Evolutionary conservation across 768 basidiomycete species (phyloP).

Genomic region (Tylopilus felleus): DNA sequence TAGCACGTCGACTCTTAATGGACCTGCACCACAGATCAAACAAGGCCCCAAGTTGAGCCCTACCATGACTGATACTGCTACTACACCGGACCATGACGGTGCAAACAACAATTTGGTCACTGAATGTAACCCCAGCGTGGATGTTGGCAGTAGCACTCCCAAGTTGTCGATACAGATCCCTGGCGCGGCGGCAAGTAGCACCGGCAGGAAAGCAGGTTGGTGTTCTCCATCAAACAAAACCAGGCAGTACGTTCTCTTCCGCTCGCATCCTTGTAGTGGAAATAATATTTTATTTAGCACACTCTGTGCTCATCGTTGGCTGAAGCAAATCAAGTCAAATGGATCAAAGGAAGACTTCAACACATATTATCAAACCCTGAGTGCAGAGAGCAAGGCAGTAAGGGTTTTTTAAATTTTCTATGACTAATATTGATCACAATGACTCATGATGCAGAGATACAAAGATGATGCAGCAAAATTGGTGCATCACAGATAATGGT

Average conservation of each 20-base stretch:
- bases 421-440: too few species aligned
- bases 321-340: background rate
- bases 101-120: too few species aligned
- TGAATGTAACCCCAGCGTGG: too few species aligned
- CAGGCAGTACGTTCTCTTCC: background rate
- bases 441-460: background rate
- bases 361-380: background rate
- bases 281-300: background rate
- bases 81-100: too few species aligned
- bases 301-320: background rate
- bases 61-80: too few species aligned
- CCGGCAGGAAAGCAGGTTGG: background rate
- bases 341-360: background rate
- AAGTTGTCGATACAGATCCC: too few species aligned
- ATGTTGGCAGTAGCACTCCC: too few species aligned
- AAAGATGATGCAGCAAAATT: background rate
- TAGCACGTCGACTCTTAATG: too few species aligned
- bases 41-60: too few species aligned
- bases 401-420: background rate
- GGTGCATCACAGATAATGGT: too few species aligned
- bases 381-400: background rate
- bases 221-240: background rate
- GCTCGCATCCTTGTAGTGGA: background rate
- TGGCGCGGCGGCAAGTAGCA: too few species aligned
- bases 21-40: too few species aligned